These are phyloP conservation scores for Candida sakaeoensis DNA, from an alignment of 805 yeast genomes.

Conservation along the genomic window DNA sequence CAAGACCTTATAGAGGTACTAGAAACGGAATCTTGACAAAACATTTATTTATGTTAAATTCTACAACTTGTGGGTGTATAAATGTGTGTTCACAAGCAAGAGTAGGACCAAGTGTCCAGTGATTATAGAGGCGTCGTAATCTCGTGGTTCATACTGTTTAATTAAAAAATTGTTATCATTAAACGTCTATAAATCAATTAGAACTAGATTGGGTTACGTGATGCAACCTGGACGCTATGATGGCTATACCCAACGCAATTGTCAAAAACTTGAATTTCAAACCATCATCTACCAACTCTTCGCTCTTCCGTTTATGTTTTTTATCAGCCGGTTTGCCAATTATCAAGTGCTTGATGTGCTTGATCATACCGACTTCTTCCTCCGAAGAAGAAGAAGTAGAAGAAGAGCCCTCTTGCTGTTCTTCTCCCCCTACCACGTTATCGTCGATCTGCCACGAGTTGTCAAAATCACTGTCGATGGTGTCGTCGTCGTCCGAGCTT, in stretches of 20 bases:
- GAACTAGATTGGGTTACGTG: slow-evolving; percentile 10
- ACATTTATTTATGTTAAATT: too few relatives aligned
- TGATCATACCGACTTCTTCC: slow-evolving; percentile 28
- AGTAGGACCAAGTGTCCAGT: too few relatives aligned
- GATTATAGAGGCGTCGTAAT: background rate
- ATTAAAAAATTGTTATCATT: background rate
- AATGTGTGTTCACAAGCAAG: too few relatives aligned
- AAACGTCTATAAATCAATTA: background rate
- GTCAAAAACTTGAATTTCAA: slow-evolving; percentile 41
- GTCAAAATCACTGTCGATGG: slow-evolving; percentile 7
- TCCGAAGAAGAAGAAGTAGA: slow-evolving; percentile 5
- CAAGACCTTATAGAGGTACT: too few relatives aligned
- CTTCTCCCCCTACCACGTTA: slow-evolving; percentile 13
- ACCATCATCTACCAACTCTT: slow-evolving; percentile 34
- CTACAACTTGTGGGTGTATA: background rate
- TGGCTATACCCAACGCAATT: slow-evolving; percentile 39
- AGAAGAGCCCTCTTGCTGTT: slow-evolving; percentile 10
- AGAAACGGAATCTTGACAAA: too few relatives aligned
- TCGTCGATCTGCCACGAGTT: slow-evolving; percentile 9
- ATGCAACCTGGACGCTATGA: slow-evolving; percentile 37
- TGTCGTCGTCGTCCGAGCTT: slow-evolving; percentile 2
- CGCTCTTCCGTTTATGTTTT: slow-evolving; percentile 12
- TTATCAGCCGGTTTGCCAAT: slow-evolving; percentile 20
- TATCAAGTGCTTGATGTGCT: slow-evolving; percentile 32
- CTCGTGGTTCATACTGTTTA: too few relatives aligned